These are phyloP conservation scores for Tylopilus balloui DNA, from an alignment of 768 basidiomycete genomes.

Conservation along the genomic window DNA sequence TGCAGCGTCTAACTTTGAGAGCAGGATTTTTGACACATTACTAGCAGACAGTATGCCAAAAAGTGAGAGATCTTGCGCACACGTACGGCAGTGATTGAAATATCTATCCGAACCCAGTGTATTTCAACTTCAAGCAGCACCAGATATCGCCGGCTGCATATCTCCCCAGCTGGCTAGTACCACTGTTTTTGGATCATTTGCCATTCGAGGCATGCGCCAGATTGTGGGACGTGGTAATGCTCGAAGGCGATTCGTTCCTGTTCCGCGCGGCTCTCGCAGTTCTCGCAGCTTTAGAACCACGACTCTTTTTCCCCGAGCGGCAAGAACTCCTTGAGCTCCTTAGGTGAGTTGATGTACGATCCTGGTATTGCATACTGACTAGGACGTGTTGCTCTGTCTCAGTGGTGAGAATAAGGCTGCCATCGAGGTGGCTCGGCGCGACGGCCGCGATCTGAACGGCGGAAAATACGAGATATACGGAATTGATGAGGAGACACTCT, in stretches of 20 bases:
- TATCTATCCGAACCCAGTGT: conserved; percentile 47
- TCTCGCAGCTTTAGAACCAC: conserved; percentile 75
- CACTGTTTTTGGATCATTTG: conserved; percentile 81
- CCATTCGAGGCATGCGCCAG: conserved; percentile 88
- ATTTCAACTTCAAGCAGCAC: conserved; percentile 93
- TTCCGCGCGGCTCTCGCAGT: conserved; percentile 83
- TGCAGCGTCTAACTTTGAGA: conserved; percentile 11
- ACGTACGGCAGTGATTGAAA: not conserved
- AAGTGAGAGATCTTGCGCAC: conserved; percentile 43
- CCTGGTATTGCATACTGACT: conserved; percentile 13
- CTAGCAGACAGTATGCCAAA: conserved; percentile 93
- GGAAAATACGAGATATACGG: conserved; percentile 86
- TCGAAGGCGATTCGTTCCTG: conserved; percentile 88
- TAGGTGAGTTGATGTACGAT: conserved; percentile 42
- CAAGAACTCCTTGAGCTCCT: conserved; percentile 76
- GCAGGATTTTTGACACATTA: conserved; percentile 86
- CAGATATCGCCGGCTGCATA: conserved; percentile 85
- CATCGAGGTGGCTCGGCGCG: conserved; percentile 75
- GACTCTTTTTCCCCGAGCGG: conserved; percentile 84
- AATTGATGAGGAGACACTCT: conserved; percentile 78
- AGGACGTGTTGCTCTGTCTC: not conserved
- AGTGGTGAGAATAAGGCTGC: conserved; percentile 85
- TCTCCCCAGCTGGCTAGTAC: conserved; percentile 74
- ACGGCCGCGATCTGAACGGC: conserved; percentile 55
- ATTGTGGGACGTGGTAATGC: conserved; percentile 80